Conservation (phyloP, 306 rosid genomes). For the Datisca glomerata region DNA sequence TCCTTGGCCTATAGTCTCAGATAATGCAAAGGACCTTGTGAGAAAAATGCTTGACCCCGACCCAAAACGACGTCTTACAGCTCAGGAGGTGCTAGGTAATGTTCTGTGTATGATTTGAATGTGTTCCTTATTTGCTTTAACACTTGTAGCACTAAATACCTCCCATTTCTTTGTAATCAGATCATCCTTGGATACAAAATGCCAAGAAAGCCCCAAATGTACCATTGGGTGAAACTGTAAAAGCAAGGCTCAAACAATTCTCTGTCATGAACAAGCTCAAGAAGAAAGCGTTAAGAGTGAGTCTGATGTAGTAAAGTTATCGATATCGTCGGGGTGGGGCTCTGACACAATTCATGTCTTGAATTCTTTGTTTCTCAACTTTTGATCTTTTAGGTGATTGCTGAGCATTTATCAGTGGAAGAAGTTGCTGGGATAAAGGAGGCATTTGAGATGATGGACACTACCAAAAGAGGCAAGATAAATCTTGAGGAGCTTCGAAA, state of each 20-base stretch:
- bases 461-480: constrained; percentile 30
- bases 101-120: not conserved
- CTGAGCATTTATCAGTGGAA: constrained; percentile 47
- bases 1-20: constrained; percentile 44
- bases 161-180: constrained; percentile 14
- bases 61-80: constrained; percentile 34
- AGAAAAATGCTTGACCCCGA: constrained; percentile 39
- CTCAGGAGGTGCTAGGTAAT: constrained; percentile 36
- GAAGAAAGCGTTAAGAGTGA: constrained; percentile 48
- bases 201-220: constrained; percentile 60
- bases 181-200: constrained; percentile 47
- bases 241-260: constrained; percentile 53
- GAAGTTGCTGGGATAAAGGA: constrained; percentile 58
- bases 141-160: not conserved
- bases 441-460: constrained; percentile 46
- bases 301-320: too few relatives aligned
- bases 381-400: constrained; percentile 30
- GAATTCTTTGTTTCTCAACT: not conserved
- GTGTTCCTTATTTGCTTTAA: not conserved
- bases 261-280: constrained; percentile 57
- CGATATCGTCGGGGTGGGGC: too few relatives aligned
- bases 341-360: not conserved
- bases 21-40: constrained; percentile 40
- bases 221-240: constrained; percentile 47
- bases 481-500: constrained; percentile 31